Evolutionary conservation across 768 basidiomycete species (phyloP).

Genomic region (Tylopilus subfusipes): DNA sequence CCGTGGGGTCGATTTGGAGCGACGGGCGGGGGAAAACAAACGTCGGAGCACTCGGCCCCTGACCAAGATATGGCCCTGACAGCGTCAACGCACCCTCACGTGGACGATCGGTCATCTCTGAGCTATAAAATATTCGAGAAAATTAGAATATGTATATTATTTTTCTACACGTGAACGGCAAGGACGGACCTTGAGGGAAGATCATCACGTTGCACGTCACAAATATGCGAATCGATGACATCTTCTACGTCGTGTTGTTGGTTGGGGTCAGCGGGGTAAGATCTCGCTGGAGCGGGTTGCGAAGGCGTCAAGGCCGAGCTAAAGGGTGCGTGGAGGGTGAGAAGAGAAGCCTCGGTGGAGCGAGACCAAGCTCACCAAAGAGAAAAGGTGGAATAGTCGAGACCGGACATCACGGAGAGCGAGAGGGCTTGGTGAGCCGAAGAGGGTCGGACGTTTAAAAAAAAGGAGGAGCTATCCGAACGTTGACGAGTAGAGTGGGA

Average conservation of each 20-base stretch:
- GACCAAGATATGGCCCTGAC: slow-evolving; percentile 20
- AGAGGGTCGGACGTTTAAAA: slow-evolving; percentile 3
- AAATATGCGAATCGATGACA: slow-evolving; percentile 28
- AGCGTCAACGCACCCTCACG: slow-evolving; percentile 18
- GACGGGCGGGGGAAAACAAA: slow-evolving; percentile 10
- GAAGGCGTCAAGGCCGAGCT: slow-evolving; percentile 30
- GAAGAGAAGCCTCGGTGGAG: background rate
- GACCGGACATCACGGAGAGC: slow-evolving; percentile 17
- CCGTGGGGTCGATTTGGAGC: slow-evolving; percentile 13
- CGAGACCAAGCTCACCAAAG: slow-evolving; percentile 15
- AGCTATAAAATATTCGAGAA: slow-evolving; percentile 18
- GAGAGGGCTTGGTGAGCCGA: background rate
- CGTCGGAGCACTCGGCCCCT: slow-evolving; percentile 11
- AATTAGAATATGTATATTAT: slow-evolving; percentile 6
- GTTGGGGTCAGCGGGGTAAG: slow-evolving; percentile 28
- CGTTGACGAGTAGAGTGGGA: slow-evolving; percentile 9
- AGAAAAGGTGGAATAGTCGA: slow-evolving; percentile 30
- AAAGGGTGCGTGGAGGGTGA: slow-evolving; percentile 3
- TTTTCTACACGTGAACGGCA: slow-evolving; percentile 22
- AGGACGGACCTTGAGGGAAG: slow-evolving; percentile 34
- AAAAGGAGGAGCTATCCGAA: slow-evolving; percentile 6
- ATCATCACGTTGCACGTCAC: slow-evolving; percentile 30
- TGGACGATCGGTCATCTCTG: slow-evolving; percentile 19
- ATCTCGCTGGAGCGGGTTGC: slow-evolving; percentile 20
- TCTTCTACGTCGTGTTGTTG: slow-evolving; percentile 28